Evolutionary conservation across 768 basidiomycete genomes (phyloP).

Genomic region (Coprinopsis marcescibilis): DNA sequence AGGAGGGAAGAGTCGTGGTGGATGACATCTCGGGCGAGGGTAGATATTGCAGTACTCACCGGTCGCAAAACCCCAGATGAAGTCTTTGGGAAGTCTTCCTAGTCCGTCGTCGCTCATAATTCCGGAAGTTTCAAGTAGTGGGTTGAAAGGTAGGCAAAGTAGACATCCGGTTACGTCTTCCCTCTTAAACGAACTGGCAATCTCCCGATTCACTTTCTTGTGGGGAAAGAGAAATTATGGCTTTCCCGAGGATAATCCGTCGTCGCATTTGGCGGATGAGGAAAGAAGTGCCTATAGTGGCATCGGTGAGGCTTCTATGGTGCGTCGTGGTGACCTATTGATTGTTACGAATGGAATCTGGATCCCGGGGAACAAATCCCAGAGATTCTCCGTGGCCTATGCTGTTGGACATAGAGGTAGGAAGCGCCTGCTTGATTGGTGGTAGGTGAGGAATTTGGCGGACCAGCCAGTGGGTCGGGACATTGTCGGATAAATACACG

Average conservation of each 20-base stretch:
- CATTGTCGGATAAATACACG: not conserved
- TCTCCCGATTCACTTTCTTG: conserved; percentile 38
- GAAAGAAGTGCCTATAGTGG: not conserved
- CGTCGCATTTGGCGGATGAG: conserved; percentile 16
- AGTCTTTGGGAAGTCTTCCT: conserved; percentile 48
- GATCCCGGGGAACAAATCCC: conserved; percentile 9
- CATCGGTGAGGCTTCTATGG: not conserved
- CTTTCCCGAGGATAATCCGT: conserved; percentile 46
- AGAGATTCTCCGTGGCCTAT: conserved; percentile 26
- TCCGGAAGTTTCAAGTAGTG: conserved; percentile 17
- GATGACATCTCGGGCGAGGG: too few relatives aligned
- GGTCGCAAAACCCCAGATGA: conserved; percentile 70
- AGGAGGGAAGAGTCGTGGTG: not conserved
- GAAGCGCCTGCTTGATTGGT: not conserved
- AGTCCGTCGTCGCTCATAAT: conserved; percentile 26
- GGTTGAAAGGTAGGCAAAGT: conserved; percentile 25
- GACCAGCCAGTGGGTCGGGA: not conserved
- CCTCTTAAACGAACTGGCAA: conserved; percentile 36
- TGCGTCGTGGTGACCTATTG: not conserved
- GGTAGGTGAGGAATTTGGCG: not conserved
- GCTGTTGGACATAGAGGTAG: not conserved
- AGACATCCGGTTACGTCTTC: conserved; percentile 16
- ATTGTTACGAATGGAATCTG: not conserved
- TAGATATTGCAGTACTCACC: conserved; percentile 43
- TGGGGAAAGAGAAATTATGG: conserved; percentile 30